Base-by-base conservation (phyloP, 106 monocot genomes). In the Acanthochlamys bracteata region DNA sequence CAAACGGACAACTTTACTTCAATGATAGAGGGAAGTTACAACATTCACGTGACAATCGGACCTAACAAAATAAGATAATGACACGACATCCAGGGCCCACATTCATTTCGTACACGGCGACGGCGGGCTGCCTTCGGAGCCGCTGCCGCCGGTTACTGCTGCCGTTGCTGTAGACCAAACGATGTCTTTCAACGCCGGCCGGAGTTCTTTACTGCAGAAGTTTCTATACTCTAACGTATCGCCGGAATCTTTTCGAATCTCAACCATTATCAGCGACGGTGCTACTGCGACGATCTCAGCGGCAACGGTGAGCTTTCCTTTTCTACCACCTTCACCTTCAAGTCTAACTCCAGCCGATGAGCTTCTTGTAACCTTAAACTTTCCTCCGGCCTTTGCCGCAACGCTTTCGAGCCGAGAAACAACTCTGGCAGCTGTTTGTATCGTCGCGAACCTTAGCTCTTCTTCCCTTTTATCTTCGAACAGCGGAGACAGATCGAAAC, bases 401-500 rank as follows among this genome's bases (percentile, higher is more conserved):
- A 65, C 42, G 60, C 20, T 77, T 59, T 74, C 85, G 40, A 81
- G 49, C 69, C 79, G 59, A 39, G 79, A 69, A 51, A 79, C 66
- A 62, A 84, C 79, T 24, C 70, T 69, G 46, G 72, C 73, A 42
- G 79, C 73, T 63, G 84, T 55, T 41, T 70, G 76, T 63, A 55
- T 73, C 33, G 84, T 79, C 41, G 73, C 59, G 70, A 84, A 76
- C 63, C 84, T 42, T 76, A 79, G 66, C 63, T 60, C 67, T 40
- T 71, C 60, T 51, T 26, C 60, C 66, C 67, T 60, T 69, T 42
- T 64, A 8, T 67, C 69, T 67, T 86, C 80, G 57, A 84, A 80
- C 70, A 85, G 17, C 33, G 74, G 71, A 45, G 82, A 82, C 27
- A 86, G 66, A 61, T 86, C 82, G 66, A 86, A 86, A 60, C 86